phyloP scores from a whole-genome alignment of 441 rosid genomes.

The Adansonia madagascariensis region DNA sequence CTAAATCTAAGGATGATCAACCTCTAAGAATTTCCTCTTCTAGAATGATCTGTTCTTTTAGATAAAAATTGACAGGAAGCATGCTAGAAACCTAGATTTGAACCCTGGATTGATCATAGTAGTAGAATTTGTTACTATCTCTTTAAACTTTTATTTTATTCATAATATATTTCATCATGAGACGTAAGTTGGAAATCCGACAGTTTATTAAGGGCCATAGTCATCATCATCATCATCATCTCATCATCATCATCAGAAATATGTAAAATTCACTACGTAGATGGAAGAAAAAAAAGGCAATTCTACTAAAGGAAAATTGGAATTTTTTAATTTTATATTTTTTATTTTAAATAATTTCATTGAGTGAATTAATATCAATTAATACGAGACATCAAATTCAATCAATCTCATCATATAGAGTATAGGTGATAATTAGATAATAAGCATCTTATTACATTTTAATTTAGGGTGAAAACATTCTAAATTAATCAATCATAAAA shows the following conservation, averaged over 20 bases:
- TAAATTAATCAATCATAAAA: background rate
- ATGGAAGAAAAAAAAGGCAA: no score
- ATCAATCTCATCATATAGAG: no score
- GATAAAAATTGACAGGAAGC: background rate
- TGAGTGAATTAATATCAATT: no score
- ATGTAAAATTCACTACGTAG: no score
- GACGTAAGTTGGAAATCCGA: background rate
- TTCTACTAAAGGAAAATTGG: no score
- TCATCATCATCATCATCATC: background rate
- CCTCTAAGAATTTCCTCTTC: background rate
- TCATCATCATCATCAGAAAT: no score
- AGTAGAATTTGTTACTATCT: background rate
- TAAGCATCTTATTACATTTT: background rate
- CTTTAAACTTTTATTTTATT: background rate
- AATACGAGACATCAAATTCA: no score
- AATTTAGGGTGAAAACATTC: conserved; percentile 7
- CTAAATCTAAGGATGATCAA: background rate
- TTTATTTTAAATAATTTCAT: no score
- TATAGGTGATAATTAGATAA: no score
- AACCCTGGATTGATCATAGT: background rate
- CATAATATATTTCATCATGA: background rate
- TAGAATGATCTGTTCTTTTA: background rate
- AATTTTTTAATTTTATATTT: no score
- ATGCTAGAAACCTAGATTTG: background rate
- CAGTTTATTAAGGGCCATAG: background rate